Evolutionary conservation across 1,284 basidiomycete genomes (phyloP).

Genomic region (Ustilago lituana): DNA sequence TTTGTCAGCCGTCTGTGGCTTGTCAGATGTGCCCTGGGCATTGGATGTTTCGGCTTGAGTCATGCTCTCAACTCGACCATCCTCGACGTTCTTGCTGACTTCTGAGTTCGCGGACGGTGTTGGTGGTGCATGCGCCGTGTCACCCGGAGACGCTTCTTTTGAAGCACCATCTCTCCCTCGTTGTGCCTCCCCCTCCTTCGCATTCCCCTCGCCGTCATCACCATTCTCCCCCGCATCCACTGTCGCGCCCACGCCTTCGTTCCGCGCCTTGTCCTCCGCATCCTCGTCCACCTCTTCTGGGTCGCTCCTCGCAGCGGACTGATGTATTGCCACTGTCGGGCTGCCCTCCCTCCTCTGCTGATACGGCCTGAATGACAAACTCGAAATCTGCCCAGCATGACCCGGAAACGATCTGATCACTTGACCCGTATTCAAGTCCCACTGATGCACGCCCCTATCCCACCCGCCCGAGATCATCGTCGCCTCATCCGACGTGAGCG

Average conservation of each 20-base stretch:
- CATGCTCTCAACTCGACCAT: too few relatives aligned
- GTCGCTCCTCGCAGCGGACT: slow-evolving; percentile 3
- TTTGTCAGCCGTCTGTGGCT: too few relatives aligned
- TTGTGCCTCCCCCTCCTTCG: background rate
- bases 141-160: background rate
- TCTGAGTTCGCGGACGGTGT: background rate
- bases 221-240: too few relatives aligned
- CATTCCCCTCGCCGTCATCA: background rate
- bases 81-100: background rate
- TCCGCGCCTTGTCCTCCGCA: slow-evolving; percentile 24
- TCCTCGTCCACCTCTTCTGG: slow-evolving; percentile 8
- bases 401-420: slow-evolving; percentile 79
- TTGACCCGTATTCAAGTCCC: slow-evolving; percentile 94
- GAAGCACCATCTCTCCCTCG: background rate
- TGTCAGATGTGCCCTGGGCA: too few relatives aligned
- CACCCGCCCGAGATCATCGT: slow-evolving; percentile 89
- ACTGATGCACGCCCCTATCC: slow-evolving; percentile 95
- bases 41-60: too few relatives aligned
- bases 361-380: slow-evolving; percentile 79
- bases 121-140: background rate
- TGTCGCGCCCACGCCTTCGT: slow-evolving; percentile 1
- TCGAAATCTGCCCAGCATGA: slow-evolving; percentile 86
- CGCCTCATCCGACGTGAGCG: slow-evolving; percentile 81
- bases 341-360: slow-evolving; percentile 19
- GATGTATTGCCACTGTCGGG: slow-evolving; percentile 28